Evolutionary conservation across 2,329 filamentous ascomycete species (phyloP).

Genomic region (Sarocladiaceae sp.): DNA sequence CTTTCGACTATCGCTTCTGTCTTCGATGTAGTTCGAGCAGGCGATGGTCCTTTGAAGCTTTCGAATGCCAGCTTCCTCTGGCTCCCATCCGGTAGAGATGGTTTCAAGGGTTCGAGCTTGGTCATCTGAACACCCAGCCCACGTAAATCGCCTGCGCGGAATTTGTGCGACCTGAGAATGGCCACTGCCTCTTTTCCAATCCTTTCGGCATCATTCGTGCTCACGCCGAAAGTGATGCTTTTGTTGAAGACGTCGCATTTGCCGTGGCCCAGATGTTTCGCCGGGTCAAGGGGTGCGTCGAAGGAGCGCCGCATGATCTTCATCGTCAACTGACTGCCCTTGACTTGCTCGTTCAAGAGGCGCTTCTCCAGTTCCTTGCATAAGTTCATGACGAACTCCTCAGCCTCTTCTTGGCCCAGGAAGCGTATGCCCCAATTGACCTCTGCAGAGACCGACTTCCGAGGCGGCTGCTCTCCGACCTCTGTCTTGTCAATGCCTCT

Average conservation of each 20-base stretch:
- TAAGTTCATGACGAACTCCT: slow-evolving; percentile 81
- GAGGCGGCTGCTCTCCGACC: slow-evolving; percentile 75
- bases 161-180: slow-evolving; percentile 72
- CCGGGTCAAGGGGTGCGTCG: slow-evolving; percentile 83
- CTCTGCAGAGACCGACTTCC: slow-evolving; percentile 94
- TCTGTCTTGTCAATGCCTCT: slow-evolving; percentile 80
- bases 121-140: slow-evolving; percentile 91
- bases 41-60: slow-evolving; percentile 33
- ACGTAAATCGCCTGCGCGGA: slow-evolving; percentile 87
- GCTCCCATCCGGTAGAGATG: slow-evolving; percentile 58
- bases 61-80: slow-evolving; percentile 75
- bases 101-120: slow-evolving; percentile 76
- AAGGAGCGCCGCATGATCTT: slow-evolving; percentile 87
- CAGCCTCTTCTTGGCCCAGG: slow-evolving; percentile 82
- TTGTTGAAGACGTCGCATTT: slow-evolving; percentile 95
- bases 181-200: slow-evolving; percentile 80
- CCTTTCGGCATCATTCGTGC: slow-evolving; percentile 66
- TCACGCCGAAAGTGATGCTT: slow-evolving; percentile 72
- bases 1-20: slow-evolving; percentile 47
- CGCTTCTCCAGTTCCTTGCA: slow-evolving; percentile 79
- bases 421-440: slow-evolving; percentile 99
- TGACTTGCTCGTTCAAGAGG: slow-evolving; percentile 75
- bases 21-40: slow-evolving; percentile 31
- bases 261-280: slow-evolving; percentile 90
- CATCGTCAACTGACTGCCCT: slow-evolving; percentile 81